Conservation (phyloP, 306 rosid species). For the Fragaria ananassa region DNA sequence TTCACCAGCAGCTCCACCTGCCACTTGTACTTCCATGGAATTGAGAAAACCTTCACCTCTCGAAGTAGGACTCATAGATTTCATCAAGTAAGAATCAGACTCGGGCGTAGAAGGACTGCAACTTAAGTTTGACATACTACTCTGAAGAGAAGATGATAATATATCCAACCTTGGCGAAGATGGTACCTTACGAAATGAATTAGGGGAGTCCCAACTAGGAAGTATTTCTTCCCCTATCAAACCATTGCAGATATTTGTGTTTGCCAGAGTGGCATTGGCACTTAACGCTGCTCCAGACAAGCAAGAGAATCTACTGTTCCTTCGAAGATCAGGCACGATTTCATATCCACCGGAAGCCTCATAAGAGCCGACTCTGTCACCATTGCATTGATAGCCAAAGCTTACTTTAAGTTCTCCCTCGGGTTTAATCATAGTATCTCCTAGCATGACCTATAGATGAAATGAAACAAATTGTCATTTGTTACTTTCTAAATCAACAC, state of each 20-base stretch:
- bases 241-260: conserved; percentile 95
- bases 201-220: conserved; percentile 96
- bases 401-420: conserved; percentile 87
- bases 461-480: conserved; percentile 15
- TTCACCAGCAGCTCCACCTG: conserved; percentile 99
- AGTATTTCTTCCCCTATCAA: conserved; percentile 84
- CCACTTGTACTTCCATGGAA: conserved; percentile 82
- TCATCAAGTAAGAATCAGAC: conserved; percentile 55
- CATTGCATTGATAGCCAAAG: conserved; percentile 90
- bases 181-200: conserved; percentile 76
- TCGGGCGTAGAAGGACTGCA: conserved; percentile 80
- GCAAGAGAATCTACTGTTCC: conserved; percentile 92
- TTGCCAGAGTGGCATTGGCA: conserved; percentile 92
- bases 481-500: neutral
- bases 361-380: conserved; percentile 36
- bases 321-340: conserved; percentile 47
- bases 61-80: conserved; percentile 55
- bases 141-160: conserved; percentile 78
- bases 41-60: conserved; percentile 73
- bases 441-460: conserved; percentile 28
- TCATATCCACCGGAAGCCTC: conserved; percentile 37
- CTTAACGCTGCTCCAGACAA: conserved; percentile 97
- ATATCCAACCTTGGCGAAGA: conserved; percentile 81
- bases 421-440: conserved; percentile 45
- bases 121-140: conserved; percentile 70